These are phyloP conservation scores for Lactarius tabidus DNA, from an alignment of 768 basidiomycete species.

Conservation along the genomic window DNA sequence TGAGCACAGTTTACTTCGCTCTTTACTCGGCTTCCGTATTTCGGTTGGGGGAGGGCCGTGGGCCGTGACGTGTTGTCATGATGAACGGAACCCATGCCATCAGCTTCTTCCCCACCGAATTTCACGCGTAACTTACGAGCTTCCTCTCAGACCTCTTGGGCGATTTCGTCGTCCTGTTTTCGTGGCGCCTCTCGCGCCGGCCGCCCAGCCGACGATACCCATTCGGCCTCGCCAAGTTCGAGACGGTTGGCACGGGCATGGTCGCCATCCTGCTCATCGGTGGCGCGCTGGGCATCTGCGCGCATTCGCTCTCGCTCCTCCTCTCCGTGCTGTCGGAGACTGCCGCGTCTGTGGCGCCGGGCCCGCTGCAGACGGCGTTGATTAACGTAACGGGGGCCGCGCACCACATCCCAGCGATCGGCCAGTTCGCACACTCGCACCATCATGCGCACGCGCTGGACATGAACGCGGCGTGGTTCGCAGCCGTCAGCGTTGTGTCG, in stretches of 20 bases:
- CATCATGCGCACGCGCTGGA: slow-evolving; percentile 64
- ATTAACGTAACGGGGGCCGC: slow-evolving; percentile 51
- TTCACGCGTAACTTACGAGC: background rate
- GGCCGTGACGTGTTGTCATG: background rate
- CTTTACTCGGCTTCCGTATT: background rate
- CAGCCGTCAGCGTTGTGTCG: slow-evolving; percentile 66
- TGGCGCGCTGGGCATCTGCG: slow-evolving; percentile 78
- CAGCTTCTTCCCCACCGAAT: background rate
- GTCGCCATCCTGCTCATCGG: slow-evolving; percentile 84
- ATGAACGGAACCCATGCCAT: background rate
- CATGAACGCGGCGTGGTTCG: slow-evolving; percentile 97
- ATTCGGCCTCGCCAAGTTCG: slow-evolving; percentile 90
- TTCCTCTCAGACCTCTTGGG: slow-evolving; percentile 64
- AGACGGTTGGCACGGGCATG: slow-evolving; percentile 89
- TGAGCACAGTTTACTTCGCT: slow-evolving; percentile 36
- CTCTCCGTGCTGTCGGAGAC: slow-evolving; percentile 66
- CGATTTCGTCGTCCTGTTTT: slow-evolving; percentile 87
- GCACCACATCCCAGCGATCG: slow-evolving; percentile 46
- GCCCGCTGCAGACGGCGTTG: slow-evolving; percentile 60
- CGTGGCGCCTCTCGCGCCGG: slow-evolving; percentile 79
- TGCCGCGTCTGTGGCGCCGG: slow-evolving; percentile 58
- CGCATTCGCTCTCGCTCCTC: slow-evolving; percentile 87
- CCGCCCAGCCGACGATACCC: slow-evolving; percentile 80
- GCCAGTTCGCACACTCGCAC: slow-evolving; percentile 43
- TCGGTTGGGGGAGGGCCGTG: background rate